Percentiles rank a stretch among this genome's conserved stretches.
phyloP scores from a whole-genome alignment of 2,329 filamentous ascomycete genomes.

The Xylariales sp. region DNA sequence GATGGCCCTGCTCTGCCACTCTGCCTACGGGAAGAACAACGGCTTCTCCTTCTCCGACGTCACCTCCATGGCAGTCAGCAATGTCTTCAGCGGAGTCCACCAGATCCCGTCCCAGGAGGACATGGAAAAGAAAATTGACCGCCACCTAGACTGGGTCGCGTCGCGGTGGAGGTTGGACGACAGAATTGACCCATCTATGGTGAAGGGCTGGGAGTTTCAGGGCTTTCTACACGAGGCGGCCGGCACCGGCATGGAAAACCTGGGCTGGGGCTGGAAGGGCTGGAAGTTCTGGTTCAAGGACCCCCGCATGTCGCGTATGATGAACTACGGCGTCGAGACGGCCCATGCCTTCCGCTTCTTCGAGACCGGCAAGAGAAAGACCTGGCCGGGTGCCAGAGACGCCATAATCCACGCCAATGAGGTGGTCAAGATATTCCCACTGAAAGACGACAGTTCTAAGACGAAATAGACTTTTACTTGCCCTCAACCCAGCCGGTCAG shows the following conservation, averaged over 20 bases:
- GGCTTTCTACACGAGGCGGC: conserved; percentile 31
- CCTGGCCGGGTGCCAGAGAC: conserved; percentile 32
- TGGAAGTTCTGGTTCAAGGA: conserved; percentile 37
- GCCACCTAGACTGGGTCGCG: conserved; percentile 22
- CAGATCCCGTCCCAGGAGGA: conserved; percentile 20
- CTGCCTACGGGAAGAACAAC: conserved; percentile 23
- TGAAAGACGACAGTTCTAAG: no score
- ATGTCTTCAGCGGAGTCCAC: conserved; percentile 30
- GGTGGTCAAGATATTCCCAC: conserved; percentile 10
- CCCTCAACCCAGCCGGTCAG: no score
- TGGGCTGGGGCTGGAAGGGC: conserved; percentile 34
- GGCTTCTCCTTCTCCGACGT: conserved; percentile 30
- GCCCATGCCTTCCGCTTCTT: conserved; percentile 36
- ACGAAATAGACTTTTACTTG: no score
- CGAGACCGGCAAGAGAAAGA: conserved; percentile 32
- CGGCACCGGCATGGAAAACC: conserved; percentile 35
- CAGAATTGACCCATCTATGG: conserved; percentile 11
- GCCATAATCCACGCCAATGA: conserved; percentile 25
- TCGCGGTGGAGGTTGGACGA: conserved; percentile 15
- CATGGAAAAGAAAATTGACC: conserved; percentile 23
- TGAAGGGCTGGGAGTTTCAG: conserved; percentile 27
- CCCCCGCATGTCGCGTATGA: conserved; percentile 28
- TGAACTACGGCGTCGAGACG: conserved; percentile 34
- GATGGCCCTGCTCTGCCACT: conserved; percentile 28
- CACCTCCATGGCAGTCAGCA: conserved; percentile 31